Evolutionary conservation across 2,329 filamentous ascomycete genomes (phyloP), one percentile per base, ranked within the genome.

Genomic region (Exophiala spinifera): DNA sequence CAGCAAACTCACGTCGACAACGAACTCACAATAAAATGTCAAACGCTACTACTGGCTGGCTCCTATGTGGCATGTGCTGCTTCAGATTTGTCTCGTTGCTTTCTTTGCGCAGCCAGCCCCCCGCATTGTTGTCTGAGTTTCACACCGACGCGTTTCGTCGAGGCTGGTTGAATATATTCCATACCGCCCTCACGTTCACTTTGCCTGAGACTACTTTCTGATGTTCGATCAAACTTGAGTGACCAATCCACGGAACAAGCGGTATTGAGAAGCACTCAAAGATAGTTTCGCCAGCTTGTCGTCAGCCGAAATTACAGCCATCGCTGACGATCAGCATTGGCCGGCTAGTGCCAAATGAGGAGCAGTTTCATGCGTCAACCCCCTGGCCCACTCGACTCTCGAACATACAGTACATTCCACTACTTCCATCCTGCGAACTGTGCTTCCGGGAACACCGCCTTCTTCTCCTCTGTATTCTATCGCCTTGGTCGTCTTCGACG

Each of bases 291-390:
- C 11, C 34, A 25, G 19, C 39, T 48, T 33, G 51, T 28, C 43
- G 45, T 47, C 40, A 51, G 53, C 57, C 53, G 57, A 59, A 36
- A 59, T 59, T 59, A 50, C 53, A 39, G 42, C 42, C 34, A 49
- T 28, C 37, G 34, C 44, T 21, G 53, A 25, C 50, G 31, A 45
- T 51, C 52, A 45, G 48, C 49, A 56, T 56, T 59, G 57, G 57
- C n/a, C 36, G 39, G n/a, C 47, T 56, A 56, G 57, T 51, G 53
- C 44, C 50, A 51, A 49, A 44, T 48, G 28, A 40, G 45, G 51
- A 59, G 28, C 28, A 31, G 52, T 56, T 53, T 54, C 49, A 46
- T 45, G 28, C 40, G 28, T 36, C 40, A 34, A 45, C 57, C 57
- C 28, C 57, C 48, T 58, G 57, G 57, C 57, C 57, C 57, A 56